A percentile compares a stretch with the other conserved stretches of the same genome.
Evolutionary conservation across 805 yeast genomes (phyloP).

Genomic region (Grigorovia humatica): DNA sequence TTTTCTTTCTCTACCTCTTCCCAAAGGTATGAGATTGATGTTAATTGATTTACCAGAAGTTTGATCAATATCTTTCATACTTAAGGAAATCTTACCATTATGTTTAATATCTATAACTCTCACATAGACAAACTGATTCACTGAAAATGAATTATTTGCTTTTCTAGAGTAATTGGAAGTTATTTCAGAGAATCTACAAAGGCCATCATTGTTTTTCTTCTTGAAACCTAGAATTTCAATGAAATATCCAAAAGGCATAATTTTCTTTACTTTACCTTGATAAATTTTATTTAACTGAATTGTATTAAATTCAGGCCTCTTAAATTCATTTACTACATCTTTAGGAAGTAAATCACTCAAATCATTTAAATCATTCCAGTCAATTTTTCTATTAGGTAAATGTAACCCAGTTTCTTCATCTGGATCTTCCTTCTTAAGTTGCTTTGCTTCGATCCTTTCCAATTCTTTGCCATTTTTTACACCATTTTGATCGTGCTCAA

Average conservation of each 20-base stretch:
- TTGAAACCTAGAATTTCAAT: conserved; percentile 39
- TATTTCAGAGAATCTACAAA: conserved; percentile 71
- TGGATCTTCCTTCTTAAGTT: conserved; percentile 8
- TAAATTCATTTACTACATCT: conserved; percentile 1
- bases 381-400: conserved; percentile 10
- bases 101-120: conserved; percentile 39
- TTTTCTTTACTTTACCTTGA: conserved; percentile 48
- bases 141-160: conserved; percentile 48
- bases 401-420: conserved; percentile 5
- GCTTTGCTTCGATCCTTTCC: neutral
- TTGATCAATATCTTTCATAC: conserved; percentile 70
- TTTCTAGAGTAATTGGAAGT: conserved; percentile 37
- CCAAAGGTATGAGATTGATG: neutral
- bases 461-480: too few species aligned
- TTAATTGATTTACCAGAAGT: conserved; percentile 40
- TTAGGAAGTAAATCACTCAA: conserved; percentile 7
- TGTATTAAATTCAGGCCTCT: conserved; percentile 17
- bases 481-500: too few species aligned
- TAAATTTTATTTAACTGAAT: conserved; percentile 41
- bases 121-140: conserved; percentile 56
- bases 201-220: conserved; percentile 37
- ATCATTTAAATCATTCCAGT: conserved; percentile 14
- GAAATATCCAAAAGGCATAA: conserved; percentile 73
- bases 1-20: conserved; percentile 3
- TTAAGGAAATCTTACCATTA: conserved; percentile 44